A percentile compares a stretch with the other conserved stretches of the same genome.
These are phyloP conservation scores for Boletus coccyginus DNA, from an alignment of 768 basidiomycete genomes.

Conservation along the genomic window DNA sequence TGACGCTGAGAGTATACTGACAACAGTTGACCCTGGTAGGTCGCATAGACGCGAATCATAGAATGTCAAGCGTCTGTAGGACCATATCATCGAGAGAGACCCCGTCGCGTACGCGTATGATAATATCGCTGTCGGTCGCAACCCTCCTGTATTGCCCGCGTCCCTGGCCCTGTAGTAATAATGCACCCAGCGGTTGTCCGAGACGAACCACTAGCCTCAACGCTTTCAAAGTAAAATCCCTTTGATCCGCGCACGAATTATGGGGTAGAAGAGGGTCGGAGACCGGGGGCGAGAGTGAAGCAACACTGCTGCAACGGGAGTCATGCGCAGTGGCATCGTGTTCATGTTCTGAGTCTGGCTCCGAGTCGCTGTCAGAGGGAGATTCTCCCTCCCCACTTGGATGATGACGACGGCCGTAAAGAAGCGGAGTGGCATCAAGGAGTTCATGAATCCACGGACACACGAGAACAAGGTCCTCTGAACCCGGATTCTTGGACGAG, in stretches of 20 bases:
- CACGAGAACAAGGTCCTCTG: conserved; percentile 11
- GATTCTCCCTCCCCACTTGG: not conserved
- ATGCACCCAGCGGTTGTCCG: conserved; percentile 11
- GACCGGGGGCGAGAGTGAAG: not conserved
- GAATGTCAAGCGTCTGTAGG: conserved; percentile 5
- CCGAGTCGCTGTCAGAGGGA: not conserved
- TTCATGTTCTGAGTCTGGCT: not conserved
- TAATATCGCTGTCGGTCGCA: conserved; percentile 9
- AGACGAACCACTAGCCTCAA: conserved; percentile 10
- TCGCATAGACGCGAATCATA: not conserved
- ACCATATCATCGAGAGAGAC: conserved; percentile 6
- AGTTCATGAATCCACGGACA: conserved; percentile 21
- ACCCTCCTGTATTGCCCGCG: conserved; percentile 15
- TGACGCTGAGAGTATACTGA: not conserved
- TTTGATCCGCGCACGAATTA: not conserved
- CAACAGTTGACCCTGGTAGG: not conserved
- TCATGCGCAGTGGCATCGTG: not conserved
- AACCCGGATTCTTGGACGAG: not conserved
- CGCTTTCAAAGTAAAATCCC: not conserved
- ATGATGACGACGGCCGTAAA: not conserved
- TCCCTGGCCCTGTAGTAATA: conserved; percentile 6
- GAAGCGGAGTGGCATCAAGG: not conserved
- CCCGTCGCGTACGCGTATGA: conserved; percentile 3
- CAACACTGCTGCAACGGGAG: not conserved
- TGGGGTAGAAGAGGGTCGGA: not conserved